Evolutionary conservation across 2,329 filamentous ascomycete species (phyloP), one percentile per base, ranked within the genome.

Genomic region (Neonectria sp.): DNA sequence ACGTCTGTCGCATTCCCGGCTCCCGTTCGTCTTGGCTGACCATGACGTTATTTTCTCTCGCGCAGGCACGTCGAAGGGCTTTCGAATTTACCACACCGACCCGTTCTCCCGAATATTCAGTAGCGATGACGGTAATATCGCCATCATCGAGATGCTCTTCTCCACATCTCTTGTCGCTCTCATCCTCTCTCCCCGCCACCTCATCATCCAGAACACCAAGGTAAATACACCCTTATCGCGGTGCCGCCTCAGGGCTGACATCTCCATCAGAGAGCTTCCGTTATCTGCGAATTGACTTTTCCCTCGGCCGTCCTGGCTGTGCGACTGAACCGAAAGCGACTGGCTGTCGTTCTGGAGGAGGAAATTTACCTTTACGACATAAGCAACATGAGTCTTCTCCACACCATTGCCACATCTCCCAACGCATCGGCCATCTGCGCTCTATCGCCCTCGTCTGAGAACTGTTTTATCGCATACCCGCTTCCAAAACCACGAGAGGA

Each of bases 301-400:
- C 95, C 95, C 13, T 97, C 95, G n/a, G 95, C 95, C 56, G 95
- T 99, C 12, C 89, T 98, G 46, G 95, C 95, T 24, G 94, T 99
- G 66, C 93, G 95, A 71, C 86, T 99, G 76, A 99, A 99, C 81
- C 90, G 96, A 73, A 98, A 98, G 81, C 91, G 96, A 43, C 88
- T 99, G 29, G 94, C 96, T 13, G 95, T 99, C 35, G 92, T 98
- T 15, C 88, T 98, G 63, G 96, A 99, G 80, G 95, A 97, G 75
- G 93, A 97, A 79, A 97, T 98, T 69, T 99, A 98, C 82, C 88
- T 99, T 55, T 99, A 99, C 84, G 96, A 99, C 80, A 98, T 99
- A 72, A 95, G 95, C 82, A 98, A 98, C 79, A 98, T 99, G 95
- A 95, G 93, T 76, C 89, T 98, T 65, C 86, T 98, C 46, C 93